These are phyloP conservation scores for Filobasidium wieringae DNA, from an alignment of 768 basidiomycete species.

Conservation along the genomic window DNA sequence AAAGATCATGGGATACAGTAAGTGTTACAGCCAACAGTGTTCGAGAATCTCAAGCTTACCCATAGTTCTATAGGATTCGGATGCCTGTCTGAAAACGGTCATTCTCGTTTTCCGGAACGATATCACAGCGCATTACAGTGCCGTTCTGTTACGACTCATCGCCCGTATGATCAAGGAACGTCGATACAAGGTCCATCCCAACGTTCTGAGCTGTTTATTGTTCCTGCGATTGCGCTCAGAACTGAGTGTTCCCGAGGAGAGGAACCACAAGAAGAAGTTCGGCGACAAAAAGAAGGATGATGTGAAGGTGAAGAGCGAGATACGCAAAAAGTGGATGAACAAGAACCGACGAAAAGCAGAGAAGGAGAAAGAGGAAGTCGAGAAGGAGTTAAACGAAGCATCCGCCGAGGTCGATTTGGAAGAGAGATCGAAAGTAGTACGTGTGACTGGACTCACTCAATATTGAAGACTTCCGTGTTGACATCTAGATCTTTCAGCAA, in stretches of 20 bases:
- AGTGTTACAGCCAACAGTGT: slow-evolving; percentile 25
- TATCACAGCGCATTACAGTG: slow-evolving; percentile 63
- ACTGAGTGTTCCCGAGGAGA: slow-evolving; percentile 53
- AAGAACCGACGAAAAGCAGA: slow-evolving; percentile 78
- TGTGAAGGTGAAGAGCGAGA: slow-evolving; percentile 35
- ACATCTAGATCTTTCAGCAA: slow-evolving; percentile 49
- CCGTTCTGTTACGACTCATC: slow-evolving; percentile 77
- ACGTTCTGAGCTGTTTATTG: slow-evolving; percentile 70
- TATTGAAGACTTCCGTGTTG: not conserved
- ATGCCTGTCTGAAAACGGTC: slow-evolving; percentile 69
- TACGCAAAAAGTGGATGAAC: slow-evolving; percentile 59
- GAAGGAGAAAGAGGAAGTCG: slow-evolving; percentile 80
- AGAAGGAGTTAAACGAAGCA: slow-evolving; percentile 84
- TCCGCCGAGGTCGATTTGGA: slow-evolving; percentile 88
- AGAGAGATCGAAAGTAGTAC: slow-evolving; percentile 66
- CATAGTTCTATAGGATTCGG: slow-evolving; percentile 55
- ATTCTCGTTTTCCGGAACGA: slow-evolving; percentile 74
- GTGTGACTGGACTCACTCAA: slow-evolving; percentile 33
- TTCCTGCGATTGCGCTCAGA: slow-evolving; percentile 79
- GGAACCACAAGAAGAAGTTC: slow-evolving; percentile 39
- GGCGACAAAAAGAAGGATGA: slow-evolving; percentile 49
- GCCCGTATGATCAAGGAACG: slow-evolving; percentile 95
- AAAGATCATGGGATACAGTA: slow-evolving; percentile 80
- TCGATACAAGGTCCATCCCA: slow-evolving; percentile 76
- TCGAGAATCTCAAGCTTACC: not conserved